Evolutionary conservation across 176 grass and related monocot species (phyloP).

Genomic region (barley (Hordeum vulgare)): DNA sequence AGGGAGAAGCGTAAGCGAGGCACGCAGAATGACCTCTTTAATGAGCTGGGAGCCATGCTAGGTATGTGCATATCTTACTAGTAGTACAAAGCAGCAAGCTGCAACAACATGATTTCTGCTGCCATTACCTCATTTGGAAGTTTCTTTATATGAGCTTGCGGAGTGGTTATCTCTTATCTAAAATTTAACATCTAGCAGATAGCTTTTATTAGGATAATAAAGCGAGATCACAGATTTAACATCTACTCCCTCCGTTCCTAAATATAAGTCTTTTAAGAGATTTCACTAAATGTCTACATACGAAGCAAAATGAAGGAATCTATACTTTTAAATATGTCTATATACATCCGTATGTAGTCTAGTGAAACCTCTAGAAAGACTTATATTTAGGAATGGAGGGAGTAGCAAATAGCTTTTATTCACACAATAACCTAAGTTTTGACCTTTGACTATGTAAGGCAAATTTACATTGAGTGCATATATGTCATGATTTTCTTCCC

Average conservation of each 20-base stretch:
- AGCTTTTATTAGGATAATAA: background rate
- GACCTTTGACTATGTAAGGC: background rate
- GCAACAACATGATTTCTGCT: background rate
- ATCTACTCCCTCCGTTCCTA: too few relatives aligned
- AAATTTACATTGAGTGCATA: background rate
- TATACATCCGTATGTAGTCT: too few relatives aligned
- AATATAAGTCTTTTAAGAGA: too few relatives aligned
- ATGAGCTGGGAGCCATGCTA: constrained; percentile 53
- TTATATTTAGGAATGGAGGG: too few relatives aligned
- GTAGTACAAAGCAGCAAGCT: background rate
- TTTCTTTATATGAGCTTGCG: background rate
- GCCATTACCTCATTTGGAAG: background rate
- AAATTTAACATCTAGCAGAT: background rate
- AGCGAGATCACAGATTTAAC: background rate
- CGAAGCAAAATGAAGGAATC: too few relatives aligned
- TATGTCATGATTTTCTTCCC: background rate
- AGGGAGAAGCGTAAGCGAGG: constrained; percentile 80
- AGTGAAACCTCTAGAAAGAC: too few relatives aligned
- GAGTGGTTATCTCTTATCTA: background rate
- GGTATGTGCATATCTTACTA: constrained; percentile 29
- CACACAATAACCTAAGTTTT: background rate
- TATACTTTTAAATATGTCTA: too few relatives aligned
- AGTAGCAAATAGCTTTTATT: background rate
- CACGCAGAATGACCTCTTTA: constrained; percentile 73
- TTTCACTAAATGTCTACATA: too few relatives aligned